These are phyloP conservation scores for Argentina anserina DNA, from an alignment of 306 rosid species.

Conservation along the genomic window DNA sequence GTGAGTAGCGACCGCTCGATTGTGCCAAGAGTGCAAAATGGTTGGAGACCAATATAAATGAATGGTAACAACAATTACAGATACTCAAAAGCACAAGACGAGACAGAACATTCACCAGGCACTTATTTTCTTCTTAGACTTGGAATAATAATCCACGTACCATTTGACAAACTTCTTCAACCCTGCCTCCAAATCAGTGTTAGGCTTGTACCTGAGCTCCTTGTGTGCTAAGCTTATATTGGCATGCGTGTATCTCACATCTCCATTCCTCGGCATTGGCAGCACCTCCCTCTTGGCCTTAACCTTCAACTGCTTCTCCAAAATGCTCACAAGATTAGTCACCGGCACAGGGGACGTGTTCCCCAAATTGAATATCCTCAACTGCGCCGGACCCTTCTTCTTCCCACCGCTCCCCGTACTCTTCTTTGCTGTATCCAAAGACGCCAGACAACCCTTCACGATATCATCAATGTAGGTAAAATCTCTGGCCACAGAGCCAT, in stretches of 20 bases:
- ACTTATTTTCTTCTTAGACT: conserved; percentile 41
- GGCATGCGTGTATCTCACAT: conserved; percentile 80
- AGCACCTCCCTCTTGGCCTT: conserved; percentile 65
- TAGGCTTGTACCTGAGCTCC: conserved; percentile 70
- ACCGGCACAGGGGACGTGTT: conserved; percentile 83
- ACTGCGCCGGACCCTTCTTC: conserved; percentile 71
- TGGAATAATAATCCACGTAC: conserved; percentile 57
- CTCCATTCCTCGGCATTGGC: conserved; percentile 82
- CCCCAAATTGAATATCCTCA: conserved; percentile 75
- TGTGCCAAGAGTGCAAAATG: conserved; percentile 18
- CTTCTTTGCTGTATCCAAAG: conserved; percentile 76
- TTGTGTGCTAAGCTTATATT: conserved; percentile 64
- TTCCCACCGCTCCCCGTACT: conserved; percentile 89
- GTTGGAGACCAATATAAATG: conserved; percentile 8
- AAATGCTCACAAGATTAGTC: conserved; percentile 57
- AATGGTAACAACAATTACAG: conserved; percentile 14
- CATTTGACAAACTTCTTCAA: conserved; percentile 75
- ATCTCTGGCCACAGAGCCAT: conserved; percentile 76
- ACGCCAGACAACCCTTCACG: conserved; percentile 73
- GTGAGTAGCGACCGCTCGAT: not conserved
- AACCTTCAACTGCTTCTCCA: conserved; percentile 78
- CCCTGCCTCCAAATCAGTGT: conserved; percentile 70
- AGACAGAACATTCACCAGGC: conserved; percentile 48
- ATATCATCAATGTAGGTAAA: conserved; percentile 82
- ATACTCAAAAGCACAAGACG: conserved; percentile 7